Percentiles rank a stretch among this genome's conserved stretches.
Evolutionary conservation across 495 filamentous ascomycete species (phyloP).

Genomic region (Mytilinidion resinicola): DNA sequence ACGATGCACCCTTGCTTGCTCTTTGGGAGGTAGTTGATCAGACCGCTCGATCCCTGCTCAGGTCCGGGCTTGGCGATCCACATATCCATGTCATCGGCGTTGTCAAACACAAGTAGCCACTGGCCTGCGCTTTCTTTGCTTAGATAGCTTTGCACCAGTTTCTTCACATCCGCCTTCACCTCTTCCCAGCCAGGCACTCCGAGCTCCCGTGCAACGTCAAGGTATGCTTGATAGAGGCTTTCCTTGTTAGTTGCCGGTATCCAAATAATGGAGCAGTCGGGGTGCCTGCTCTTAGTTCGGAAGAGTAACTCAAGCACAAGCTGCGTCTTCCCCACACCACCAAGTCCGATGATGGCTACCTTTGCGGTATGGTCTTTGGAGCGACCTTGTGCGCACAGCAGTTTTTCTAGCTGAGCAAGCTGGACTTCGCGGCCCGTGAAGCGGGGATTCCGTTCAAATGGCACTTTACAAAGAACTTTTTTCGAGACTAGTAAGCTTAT

Average conservation of each 20-base stretch:
- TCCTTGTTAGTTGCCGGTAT: not conserved
- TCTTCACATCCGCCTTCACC: not conserved
- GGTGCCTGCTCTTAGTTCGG: not conserved
- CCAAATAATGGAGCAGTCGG: slow-evolving; percentile 1
- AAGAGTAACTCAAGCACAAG: not conserved
- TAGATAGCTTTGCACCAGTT: not conserved
- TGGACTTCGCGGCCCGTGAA: slow-evolving; percentile 7
- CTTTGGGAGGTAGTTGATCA: slow-evolving; percentile 5
- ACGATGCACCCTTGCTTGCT: slow-evolving; percentile 36
- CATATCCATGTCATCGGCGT: slow-evolving; percentile 13
- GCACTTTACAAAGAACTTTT: too few relatives aligned
- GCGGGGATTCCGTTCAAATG: slow-evolving; percentile 4
- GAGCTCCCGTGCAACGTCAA: not conserved
- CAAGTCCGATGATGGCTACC: not conserved
- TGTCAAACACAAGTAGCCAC: slow-evolving; percentile 23
- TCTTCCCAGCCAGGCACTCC: not conserved
- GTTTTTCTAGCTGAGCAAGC: slow-evolving; percentile 7
- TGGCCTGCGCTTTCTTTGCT: slow-evolving; percentile 15
- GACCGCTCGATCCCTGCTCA: not conserved
- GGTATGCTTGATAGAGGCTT: slow-evolving; percentile 2
- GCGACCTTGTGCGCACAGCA: not conserved
- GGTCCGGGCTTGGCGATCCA: not conserved
- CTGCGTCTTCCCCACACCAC: slow-evolving; percentile 1
- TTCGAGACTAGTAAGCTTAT: too few relatives aligned
- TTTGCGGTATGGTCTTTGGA: too few relatives aligned